Conservation (phyloP, 768 basidiomycete genomes). For the Cubamyces lactineus region DNA sequence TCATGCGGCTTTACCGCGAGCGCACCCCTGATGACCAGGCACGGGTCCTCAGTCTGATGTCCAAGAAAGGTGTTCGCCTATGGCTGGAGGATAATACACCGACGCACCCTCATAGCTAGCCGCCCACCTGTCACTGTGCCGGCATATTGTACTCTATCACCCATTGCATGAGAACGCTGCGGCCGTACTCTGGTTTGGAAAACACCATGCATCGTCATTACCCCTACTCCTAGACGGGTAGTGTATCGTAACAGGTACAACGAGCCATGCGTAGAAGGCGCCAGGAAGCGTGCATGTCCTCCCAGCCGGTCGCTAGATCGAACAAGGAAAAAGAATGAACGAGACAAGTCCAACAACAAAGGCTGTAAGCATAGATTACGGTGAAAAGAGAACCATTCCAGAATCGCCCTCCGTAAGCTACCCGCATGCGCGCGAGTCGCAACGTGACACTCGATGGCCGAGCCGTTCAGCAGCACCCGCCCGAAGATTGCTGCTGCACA, state of each 20-base stretch:
- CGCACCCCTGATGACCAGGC: conserved; percentile 49
- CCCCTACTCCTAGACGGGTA: conserved; percentile 20
- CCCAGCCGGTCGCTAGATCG: conserved; percentile 18
- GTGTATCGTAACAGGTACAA: conserved; percentile 24
- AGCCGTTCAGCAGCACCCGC: conserved; percentile 75
- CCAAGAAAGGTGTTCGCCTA: conserved; percentile 77
- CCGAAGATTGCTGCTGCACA: conserved; percentile 72
- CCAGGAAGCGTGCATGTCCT: conserved; percentile 11
- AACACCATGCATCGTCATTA: conserved; percentile 20
- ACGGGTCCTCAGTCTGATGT: conserved; percentile 58
- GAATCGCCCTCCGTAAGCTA: conserved; percentile 22
- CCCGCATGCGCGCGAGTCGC: conserved; percentile 3
- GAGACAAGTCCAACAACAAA: conserved; percentile 33
- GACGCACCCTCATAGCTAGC: not conserved
- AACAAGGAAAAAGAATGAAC: conserved; percentile 20
- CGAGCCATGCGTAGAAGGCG: conserved; percentile 11
- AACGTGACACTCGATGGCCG: not conserved
- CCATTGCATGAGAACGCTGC: too few relatives aligned
- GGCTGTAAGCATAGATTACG: conserved; percentile 36
- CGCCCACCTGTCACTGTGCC: too few relatives aligned
- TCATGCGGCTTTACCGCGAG: conserved; percentile 78
- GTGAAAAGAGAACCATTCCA: conserved; percentile 29
- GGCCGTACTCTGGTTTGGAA: not conserved
- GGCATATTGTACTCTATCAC: too few relatives aligned
- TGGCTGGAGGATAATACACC: conserved; percentile 68